Percentiles rank a stretch among this genome's conserved stretches.
phyloP scores from a whole-genome alignment of 202 grass and related monocot genomes.

The Alloteropsis angusta region DNA sequence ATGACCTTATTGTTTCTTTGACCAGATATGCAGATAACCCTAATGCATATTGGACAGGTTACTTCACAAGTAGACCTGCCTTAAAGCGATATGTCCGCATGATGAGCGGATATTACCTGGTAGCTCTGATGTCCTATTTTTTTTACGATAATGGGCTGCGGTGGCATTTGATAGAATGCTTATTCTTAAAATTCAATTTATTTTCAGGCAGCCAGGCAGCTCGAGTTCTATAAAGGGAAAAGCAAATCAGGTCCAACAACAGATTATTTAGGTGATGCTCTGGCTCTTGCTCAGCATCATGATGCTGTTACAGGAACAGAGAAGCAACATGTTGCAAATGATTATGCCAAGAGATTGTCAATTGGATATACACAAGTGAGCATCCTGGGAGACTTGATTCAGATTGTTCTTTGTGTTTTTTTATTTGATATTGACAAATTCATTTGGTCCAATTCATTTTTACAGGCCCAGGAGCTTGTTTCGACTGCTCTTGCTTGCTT shows the following conservation, averaged over 20 bases:
- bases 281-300: conserved; percentile 83
- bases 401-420: not conserved
- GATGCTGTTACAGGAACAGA: conserved; percentile 98
- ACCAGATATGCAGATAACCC: conserved; percentile 89
- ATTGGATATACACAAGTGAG: conserved; percentile 81
- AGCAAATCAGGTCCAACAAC: conserved; percentile 39
- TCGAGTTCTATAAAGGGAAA: conserved; percentile 72
- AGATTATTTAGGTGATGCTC: conserved; percentile 69
- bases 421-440: not conserved
- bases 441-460: conserved; percentile 18
- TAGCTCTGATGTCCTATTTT: conserved; percentile 12
- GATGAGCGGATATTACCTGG: conserved; percentile 94
- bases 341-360: conserved; percentile 92
- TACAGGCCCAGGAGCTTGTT: conserved; percentile 74
- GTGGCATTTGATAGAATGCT: not conserved
- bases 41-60: conserved; percentile 95
- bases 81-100: conserved; percentile 73
- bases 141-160: not conserved
- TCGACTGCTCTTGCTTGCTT: conserved; percentile 75
- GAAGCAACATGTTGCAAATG: conserved; percentile 93
- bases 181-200: conserved; percentile 12
- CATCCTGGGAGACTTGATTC: conserved; percentile 9
- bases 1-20: conserved; percentile 33
- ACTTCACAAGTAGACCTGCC: conserved; percentile 93
- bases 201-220: conserved; percentile 73